phyloP scores from a whole-genome alignment of 305 asterid genomes.

The Solanum hybrid region DNA sequence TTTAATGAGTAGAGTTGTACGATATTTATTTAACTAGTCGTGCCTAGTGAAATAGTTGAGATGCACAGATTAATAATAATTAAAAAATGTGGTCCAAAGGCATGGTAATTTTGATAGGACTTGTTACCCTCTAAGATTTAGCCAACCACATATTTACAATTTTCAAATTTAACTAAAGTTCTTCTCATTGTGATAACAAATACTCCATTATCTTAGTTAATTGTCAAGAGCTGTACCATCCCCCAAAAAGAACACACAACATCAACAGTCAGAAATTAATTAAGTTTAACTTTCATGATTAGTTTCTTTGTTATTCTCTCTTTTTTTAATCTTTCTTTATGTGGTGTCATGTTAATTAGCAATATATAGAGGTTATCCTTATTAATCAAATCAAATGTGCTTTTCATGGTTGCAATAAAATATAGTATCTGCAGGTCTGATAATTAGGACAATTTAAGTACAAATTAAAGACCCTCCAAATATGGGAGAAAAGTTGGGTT shows the following conservation, averaged over 20 bases:
- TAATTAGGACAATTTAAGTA: background rate
- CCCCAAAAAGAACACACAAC: background rate
- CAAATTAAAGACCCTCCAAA: background rate
- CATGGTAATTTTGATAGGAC: background rate
- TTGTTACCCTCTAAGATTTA: background rate
- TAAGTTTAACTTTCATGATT: background rate
- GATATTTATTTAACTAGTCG: background rate
- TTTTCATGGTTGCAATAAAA: background rate
- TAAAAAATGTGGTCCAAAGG: background rate
- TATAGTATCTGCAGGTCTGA: background rate
- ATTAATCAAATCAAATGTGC: background rate
- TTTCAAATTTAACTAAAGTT: background rate
- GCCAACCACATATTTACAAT: background rate
- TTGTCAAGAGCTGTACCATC: background rate
- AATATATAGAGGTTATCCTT: background rate
- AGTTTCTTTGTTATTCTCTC: background rate
- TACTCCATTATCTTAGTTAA: background rate
- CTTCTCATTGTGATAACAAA: background rate
- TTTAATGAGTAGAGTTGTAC: background rate
- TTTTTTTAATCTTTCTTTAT: background rate
- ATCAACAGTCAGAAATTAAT: background rate
- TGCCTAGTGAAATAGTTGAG: background rate
- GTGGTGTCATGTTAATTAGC: background rate
- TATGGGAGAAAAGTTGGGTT: background rate
- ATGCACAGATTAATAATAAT: background rate